phyloP scores from a whole-genome alignment of 2,329 filamentous ascomycete species.

The Hymenoscyphus infarciens region DNA sequence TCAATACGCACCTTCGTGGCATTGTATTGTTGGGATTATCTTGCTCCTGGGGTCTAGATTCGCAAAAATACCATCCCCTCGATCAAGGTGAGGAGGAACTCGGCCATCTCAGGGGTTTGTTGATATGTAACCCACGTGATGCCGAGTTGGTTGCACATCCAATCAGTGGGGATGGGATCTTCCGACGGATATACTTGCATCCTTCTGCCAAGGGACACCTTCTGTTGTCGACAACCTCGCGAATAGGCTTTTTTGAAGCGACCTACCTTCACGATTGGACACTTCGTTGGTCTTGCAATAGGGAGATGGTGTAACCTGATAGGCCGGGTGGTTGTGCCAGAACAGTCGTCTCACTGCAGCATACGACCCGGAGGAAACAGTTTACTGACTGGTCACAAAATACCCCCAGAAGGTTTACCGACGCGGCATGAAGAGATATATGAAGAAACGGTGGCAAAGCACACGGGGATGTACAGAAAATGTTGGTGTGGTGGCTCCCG shows the following conservation, averaged over 20 bases:
- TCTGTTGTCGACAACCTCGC: background rate
- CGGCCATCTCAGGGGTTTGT: background rate
- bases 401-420: background rate
- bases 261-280: background rate
- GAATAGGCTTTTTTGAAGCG: background rate
- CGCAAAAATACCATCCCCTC: background rate
- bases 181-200: too few relatives aligned
- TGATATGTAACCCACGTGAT: background rate
- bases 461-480: background rate
- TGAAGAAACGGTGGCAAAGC: background rate
- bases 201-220: background rate
- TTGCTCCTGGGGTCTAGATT: background rate
- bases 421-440: background rate
- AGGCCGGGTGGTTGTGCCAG: background rate
- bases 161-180: background rate
- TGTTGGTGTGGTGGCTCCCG: background rate
- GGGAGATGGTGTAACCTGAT: background rate
- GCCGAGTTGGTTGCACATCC: background rate
- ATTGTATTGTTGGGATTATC: constrained; percentile 1
- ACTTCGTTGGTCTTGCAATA: too few relatives aligned
- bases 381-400: background rate
- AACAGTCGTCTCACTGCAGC: background rate
- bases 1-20: background rate
- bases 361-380: background rate
- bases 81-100: background rate